Evolutionary conservation across 176 grass and related monocot genomes (phyloP).

Genomic region (Microstegium vimineum): DNA sequence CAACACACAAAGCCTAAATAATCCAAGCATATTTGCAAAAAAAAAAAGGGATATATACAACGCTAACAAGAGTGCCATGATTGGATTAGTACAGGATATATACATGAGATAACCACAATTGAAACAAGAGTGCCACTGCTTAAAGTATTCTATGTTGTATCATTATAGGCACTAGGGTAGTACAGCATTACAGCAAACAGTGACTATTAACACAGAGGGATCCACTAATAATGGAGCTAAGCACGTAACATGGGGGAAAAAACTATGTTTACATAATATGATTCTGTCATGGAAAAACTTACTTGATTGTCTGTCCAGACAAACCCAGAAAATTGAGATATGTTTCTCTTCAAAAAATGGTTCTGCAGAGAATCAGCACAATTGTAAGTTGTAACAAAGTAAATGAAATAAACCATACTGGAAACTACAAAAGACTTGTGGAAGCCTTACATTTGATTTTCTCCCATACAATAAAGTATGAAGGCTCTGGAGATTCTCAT

Average conservation of each 20-base stretch:
- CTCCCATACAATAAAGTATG: constrained; percentile 76
- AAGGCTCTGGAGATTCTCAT: constrained; percentile 80
- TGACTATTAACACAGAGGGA: not conserved
- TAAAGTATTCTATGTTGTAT: not conserved
- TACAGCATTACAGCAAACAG: not conserved
- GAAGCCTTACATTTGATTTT: constrained; percentile 64
- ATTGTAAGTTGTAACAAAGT: constrained; percentile 22
- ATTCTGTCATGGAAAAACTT: constrained; percentile 20
- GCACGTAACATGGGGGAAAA: not conserved
- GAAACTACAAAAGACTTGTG: not conserved
- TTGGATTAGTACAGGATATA: not conserved
- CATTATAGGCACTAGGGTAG: not conserved
- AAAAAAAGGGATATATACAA: not conserved
- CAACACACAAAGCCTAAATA: constrained; percentile 1
- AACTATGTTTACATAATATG: not conserved
- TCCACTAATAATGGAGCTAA: not conserved
- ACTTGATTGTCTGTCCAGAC: constrained; percentile 88
- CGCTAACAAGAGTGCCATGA: not conserved
- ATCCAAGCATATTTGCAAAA: not conserved
- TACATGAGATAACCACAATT: not conserved
- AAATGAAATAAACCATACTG: not conserved
- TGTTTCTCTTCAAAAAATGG: constrained; percentile 82
- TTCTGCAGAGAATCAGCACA: constrained; percentile 43
- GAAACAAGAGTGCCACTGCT: not conserved
- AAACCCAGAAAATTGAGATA: constrained; percentile 91